Percentiles rank a stretch among this genome's conserved stretches.
Evolutionary conservation across 2,329 filamentous ascomycete species (phyloP).

Genomic region (Xylariaceae sp.): DNA sequence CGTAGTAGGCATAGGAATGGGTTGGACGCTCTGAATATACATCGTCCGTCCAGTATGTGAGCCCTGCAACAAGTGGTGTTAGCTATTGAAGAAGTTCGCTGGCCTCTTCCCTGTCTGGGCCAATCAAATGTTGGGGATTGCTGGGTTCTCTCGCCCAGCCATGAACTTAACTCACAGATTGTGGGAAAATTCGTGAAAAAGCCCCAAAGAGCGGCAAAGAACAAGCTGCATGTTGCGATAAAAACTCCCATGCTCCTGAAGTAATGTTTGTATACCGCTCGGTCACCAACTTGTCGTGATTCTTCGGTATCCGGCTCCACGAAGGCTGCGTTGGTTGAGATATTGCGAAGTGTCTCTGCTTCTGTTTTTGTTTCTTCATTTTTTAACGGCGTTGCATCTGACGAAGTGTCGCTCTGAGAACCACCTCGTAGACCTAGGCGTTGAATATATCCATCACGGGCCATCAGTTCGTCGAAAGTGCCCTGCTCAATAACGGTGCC

Average conservation of each 20-base stretch:
- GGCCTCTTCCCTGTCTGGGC: not conserved
- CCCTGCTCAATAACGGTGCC: slow-evolving; percentile 54
- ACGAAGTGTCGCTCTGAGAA: slow-evolving; percentile 21
- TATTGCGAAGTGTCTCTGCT: not conserved
- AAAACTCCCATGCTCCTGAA: slow-evolving; percentile 33
- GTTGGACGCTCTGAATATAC: slow-evolving; percentile 18
- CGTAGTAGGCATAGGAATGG: slow-evolving; percentile 36
- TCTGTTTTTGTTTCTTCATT: not conserved
- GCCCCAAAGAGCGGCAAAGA: slow-evolving; percentile 27
- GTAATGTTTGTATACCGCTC: slow-evolving; percentile 36
- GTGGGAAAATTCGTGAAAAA: slow-evolving; percentile 37
- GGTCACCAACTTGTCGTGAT: slow-evolving; percentile 31
- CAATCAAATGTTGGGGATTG: not conserved
- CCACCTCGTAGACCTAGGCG: slow-evolving; percentile 30
- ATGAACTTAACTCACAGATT: slow-evolving; percentile 27
- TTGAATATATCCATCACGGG: slow-evolving; percentile 35
- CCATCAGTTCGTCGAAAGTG: slow-evolving; percentile 46
- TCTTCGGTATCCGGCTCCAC: slow-evolving; percentile 5
- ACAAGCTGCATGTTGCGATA: slow-evolving; percentile 15
- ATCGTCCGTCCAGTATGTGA: slow-evolving; percentile 37
- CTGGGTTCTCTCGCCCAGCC: not conserved
- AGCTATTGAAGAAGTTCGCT: not conserved
- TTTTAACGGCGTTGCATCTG: not conserved
- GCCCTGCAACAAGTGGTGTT: slow-evolving; percentile 5
- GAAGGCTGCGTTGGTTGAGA: slow-evolving; percentile 7